Conservation (phyloP, 257 asterid species). For the Gentiana straminea region DNA sequence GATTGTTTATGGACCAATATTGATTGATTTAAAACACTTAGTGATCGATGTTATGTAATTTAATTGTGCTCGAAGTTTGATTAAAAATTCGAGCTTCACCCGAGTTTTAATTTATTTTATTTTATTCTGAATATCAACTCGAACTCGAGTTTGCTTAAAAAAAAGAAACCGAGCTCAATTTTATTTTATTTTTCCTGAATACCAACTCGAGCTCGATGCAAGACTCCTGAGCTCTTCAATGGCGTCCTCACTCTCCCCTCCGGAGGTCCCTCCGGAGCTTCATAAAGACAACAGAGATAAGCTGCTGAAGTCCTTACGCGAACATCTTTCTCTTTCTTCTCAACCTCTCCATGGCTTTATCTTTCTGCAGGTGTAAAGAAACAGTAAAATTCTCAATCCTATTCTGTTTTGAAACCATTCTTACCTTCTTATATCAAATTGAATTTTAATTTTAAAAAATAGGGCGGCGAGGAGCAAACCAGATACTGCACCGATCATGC, state of each 20-base stretch:
- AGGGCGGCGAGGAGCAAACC: constrained; percentile 92
- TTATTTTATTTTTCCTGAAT: too few species aligned
- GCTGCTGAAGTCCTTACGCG: constrained; percentile 47
- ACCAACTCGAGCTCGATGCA: too few species aligned
- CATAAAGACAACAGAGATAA: constrained; percentile 52
- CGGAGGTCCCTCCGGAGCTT: constrained; percentile 62
- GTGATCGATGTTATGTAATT: too few species aligned
- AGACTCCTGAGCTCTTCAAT: constrained; percentile 6
- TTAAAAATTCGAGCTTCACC: too few species aligned
- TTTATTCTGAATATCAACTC: too few species aligned
- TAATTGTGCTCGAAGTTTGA: too few species aligned
- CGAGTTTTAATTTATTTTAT: too few species aligned
- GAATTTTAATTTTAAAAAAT: background rate
- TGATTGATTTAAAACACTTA: too few species aligned
- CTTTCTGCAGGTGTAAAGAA: constrained; percentile 45
- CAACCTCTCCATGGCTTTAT: constrained; percentile 56
- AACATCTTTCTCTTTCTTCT: constrained; percentile 44
- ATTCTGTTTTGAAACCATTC: background rate
- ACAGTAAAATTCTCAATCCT: background rate
- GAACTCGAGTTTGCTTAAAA: too few species aligned
- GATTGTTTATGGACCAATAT: too few species aligned
- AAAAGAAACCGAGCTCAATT: too few species aligned
- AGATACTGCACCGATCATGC: constrained; percentile 82
- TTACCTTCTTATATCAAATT: constrained; percentile 4
- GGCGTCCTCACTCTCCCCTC: constrained; percentile 65